Conservation (phyloP, 768 basidiomycete species). For the Brasilioporus rufonigricans region DNA sequence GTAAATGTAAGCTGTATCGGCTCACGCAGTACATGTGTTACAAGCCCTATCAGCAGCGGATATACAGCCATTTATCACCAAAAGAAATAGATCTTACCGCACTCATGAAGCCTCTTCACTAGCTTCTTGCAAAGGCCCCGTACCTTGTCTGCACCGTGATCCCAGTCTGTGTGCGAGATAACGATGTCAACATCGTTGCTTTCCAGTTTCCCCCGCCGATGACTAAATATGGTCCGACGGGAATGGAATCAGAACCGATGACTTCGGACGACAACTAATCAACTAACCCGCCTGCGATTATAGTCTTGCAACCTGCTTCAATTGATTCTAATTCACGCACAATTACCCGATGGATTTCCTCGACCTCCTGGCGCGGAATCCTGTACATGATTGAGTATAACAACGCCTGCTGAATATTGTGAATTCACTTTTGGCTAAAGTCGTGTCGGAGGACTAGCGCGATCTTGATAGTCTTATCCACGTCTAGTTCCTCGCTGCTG, state of each 20-base stretch:
- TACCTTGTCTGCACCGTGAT: constrained; percentile 44
- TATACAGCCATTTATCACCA: background rate
- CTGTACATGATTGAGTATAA: constrained; percentile 28
- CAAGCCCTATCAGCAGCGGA: constrained; percentile 45
- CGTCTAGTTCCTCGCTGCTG: constrained; percentile 18
- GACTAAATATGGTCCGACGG: constrained; percentile 41
- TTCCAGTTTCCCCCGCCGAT: constrained; percentile 77
- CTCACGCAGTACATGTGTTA: constrained; percentile 86
- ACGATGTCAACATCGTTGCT: constrained; percentile 91
- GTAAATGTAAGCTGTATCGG: background rate
- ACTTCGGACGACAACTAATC: background rate
- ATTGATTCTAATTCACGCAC: constrained; percentile 63
- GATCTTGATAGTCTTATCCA: constrained; percentile 49
- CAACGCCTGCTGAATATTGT: background rate
- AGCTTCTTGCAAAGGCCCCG: constrained; percentile 62
- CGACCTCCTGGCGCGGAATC: constrained; percentile 75
- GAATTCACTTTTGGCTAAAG: constrained; percentile 44
- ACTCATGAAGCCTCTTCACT: constrained; percentile 52
- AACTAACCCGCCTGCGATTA: constrained; percentile 79
- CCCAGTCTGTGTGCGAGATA: constrained; percentile 64
- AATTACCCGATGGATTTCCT: constrained; percentile 68
- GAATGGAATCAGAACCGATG: background rate
- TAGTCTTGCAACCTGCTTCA: constrained; percentile 65
- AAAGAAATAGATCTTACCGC: constrained; percentile 41
- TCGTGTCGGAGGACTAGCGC: constrained; percentile 60